phyloP scores from a whole-genome alignment of 192 early-diverging fungal genomes.

The Spizellomyces sp. region DNA sequence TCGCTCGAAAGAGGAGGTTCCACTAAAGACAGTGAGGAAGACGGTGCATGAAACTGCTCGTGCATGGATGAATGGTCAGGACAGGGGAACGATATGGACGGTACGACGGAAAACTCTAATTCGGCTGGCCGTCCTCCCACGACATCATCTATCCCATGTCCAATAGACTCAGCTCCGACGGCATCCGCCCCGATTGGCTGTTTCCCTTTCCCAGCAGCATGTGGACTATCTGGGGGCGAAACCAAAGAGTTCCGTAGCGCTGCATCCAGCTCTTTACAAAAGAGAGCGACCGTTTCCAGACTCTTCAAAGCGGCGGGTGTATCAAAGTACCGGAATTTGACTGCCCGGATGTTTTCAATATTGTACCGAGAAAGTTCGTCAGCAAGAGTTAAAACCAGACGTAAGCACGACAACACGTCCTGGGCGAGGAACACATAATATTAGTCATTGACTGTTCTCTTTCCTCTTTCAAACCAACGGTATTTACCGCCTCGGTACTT shows the following conservation, averaged over 20 bases:
- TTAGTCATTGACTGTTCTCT: too few relatives aligned
- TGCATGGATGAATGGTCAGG: neutral
- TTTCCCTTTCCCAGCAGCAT: neutral
- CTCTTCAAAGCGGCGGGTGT: neutral
- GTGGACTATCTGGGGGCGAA: neutral
- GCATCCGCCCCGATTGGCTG: neutral
- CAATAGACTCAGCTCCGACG: neutral
- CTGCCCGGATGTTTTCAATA: conserved; percentile 9
- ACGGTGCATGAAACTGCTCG: neutral
- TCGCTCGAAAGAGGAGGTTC: neutral
- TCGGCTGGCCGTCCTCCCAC: neutral
- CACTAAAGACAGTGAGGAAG: neutral
- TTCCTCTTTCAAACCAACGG: too few relatives aligned
- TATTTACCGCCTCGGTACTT: too few relatives aligned
- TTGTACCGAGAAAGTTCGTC: conserved; percentile 5
- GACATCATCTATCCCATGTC: neutral
- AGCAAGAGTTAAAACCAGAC: conserved; percentile 5
- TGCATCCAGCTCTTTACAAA: neutral
- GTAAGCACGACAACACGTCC: neutral
- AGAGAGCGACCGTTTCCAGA: neutral
- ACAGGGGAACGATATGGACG: too few relatives aligned
- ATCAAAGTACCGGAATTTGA: neutral
- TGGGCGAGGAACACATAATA: too few relatives aligned
- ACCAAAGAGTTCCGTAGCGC: neutral
- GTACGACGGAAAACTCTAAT: neutral